phyloP scores from a whole-genome alignment of 1,139 yeast genomes.

The Scheffersomyces insectosa region DNA sequence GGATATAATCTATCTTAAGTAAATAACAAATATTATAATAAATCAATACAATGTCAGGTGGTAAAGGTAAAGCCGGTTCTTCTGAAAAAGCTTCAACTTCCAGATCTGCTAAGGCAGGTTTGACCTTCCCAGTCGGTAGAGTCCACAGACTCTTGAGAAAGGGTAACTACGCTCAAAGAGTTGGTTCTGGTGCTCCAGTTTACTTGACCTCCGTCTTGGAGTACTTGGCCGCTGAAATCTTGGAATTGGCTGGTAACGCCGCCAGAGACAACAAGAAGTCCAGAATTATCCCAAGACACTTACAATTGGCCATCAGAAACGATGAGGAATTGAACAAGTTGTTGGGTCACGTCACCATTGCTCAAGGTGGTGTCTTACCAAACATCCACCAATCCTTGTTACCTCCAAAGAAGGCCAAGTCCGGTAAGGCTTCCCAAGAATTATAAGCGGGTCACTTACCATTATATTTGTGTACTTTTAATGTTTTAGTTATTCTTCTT shows the following conservation, averaged over 20 bases:
- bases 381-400: constrained; percentile 94
- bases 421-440: constrained; percentile 81
- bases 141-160: constrained; percentile 56
- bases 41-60: constrained; percentile 46
- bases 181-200: constrained; percentile 58
- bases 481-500: constrained; percentile 11
- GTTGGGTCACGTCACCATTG: constrained; percentile 91
- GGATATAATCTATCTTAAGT: constrained; percentile 6
- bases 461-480: constrained; percentile 2
- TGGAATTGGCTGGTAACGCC: constrained; percentile 59
- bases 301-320: constrained; percentile 56
- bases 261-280: constrained; percentile 59
- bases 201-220: constrained; percentile 55
- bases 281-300: constrained; percentile 57
- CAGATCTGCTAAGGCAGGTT: constrained; percentile 56
- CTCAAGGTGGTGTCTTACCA: constrained; percentile 98
- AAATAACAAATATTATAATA: constrained; percentile 12
- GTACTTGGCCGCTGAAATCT: constrained; percentile 55
- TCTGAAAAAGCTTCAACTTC: constrained; percentile 55
- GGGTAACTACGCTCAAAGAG: constrained; percentile 59
- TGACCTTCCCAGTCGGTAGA: constrained; percentile 59
- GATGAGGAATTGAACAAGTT: constrained; percentile 56
- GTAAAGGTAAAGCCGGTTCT: constrained; percentile 56
- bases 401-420: constrained; percentile 88
- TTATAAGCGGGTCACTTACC: constrained; percentile 45